These are phyloP conservation scores for Penicillium frequentans DNA, from an alignment of 2,329 filamentous ascomycete species.

Conservation along the genomic window DNA sequence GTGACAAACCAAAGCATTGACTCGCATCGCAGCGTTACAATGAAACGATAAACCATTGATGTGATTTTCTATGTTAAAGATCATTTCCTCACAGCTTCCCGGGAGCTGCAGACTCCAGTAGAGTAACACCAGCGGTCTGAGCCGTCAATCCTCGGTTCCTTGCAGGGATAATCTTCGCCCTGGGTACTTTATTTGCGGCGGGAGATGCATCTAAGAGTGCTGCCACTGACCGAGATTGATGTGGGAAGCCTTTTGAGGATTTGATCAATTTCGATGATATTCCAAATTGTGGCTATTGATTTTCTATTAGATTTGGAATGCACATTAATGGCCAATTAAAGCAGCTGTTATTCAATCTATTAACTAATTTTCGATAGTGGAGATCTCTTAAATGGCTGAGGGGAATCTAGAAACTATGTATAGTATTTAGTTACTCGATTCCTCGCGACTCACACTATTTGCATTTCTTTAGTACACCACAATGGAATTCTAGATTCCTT, in stretches of 20 bases:
- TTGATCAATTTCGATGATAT: not conserved
- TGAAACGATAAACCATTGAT: not conserved
- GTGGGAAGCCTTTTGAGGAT: not conserved
- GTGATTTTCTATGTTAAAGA: constrained; percentile 1
- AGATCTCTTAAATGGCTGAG: not conserved
- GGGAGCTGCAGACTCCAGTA: constrained; percentile 13
- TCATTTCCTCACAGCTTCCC: constrained; percentile 14
- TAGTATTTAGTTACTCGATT: not conserved
- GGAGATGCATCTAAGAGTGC: not conserved
- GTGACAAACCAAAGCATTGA: not conserved
- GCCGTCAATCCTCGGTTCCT: constrained; percentile 18
- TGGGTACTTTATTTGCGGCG: constrained; percentile 3
- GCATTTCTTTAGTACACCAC: not conserved
- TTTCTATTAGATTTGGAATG: not conserved
- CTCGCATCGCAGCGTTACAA: not conserved
- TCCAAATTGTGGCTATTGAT: not conserved
- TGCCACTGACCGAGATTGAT: constrained; percentile 4
- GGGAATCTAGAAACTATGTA: not conserved
- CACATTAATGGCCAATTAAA: not conserved
- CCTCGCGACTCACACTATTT: not conserved
- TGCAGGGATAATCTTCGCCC: constrained; percentile 18
- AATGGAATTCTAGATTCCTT: not conserved
- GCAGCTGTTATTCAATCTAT: not conserved
- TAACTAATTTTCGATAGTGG: not conserved
- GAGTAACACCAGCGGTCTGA: constrained; percentile 25